These are phyloP conservation scores for Pouteria campechiana DNA, from an alignment of 179 eudicot genomes.

Conservation along the genomic window DNA sequence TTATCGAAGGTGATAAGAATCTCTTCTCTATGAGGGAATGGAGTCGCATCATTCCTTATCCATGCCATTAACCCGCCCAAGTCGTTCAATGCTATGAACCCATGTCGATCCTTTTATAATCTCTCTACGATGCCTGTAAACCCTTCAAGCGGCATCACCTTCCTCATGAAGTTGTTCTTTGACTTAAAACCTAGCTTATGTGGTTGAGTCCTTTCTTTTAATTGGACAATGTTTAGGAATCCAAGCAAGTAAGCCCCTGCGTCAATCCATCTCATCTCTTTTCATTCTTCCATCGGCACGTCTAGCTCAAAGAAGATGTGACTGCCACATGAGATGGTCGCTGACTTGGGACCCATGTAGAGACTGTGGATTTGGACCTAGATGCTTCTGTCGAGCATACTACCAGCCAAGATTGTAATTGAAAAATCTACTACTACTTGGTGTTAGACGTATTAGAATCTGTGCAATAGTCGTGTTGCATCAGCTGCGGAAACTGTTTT, in stretches of 20 bases:
- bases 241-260: slow-evolving; percentile 37
- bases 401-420: slow-evolving; percentile 21
- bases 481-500: background rate
- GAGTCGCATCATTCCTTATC: slow-evolving; percentile 30
- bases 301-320: slow-evolving; percentile 58
- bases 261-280: slow-evolving; percentile 50
- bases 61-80: slow-evolving; percentile 55
- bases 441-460: background rate
- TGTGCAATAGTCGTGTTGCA: slow-evolving; percentile 3
- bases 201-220: slow-evolving; percentile 34
- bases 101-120: slow-evolving; percentile 15
- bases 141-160: slow-evolving; percentile 25
- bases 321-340: no score
- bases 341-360: no score
- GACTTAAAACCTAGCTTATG: slow-evolving; percentile 45
- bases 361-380: slow-evolving; percentile 14
- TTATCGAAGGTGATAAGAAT: slow-evolving; percentile 32
- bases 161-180: slow-evolving; percentile 39
- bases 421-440: background rate
- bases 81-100: slow-evolving; percentile 37
- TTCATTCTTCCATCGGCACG: slow-evolving; percentile 24
- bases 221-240: slow-evolving; percentile 22
- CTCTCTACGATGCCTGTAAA: slow-evolving; percentile 40
- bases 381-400: slow-evolving; percentile 12
- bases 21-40: slow-evolving; percentile 59